Base-by-base conservation (phyloP, 306 rosid genomes). In the Cicer yamashitae region DNA sequence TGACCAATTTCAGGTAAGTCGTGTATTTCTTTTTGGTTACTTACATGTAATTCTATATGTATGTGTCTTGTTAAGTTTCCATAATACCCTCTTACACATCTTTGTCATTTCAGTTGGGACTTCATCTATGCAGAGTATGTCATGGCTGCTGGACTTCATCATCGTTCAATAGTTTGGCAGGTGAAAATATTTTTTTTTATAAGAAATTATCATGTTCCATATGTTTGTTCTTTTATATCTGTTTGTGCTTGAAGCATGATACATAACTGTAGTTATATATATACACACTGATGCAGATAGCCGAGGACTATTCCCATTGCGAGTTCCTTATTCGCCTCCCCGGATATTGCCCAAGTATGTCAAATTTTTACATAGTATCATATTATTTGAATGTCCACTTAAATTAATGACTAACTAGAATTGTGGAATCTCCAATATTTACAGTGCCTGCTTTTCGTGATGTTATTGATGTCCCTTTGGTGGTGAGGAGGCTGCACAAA, bases 361-460 rank as follows among this genome's bases (percentile, higher is more conserved):
- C 14, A 25, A 37, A 45, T 14, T 73, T 65, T 61, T 70, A 38
- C 44, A 25, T 54, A 59, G 15, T 59, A 53, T 52, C 51, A 17
- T 56, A 54, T 79, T 61, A 18, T 47, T 61, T 62, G 43, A 68
- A 45, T n/a, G 7, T 17, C 18, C 59, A 8, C 59, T n/a, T 44
- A 45, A 45, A 37, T 74, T 53, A 72, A 79, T 45, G 56, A 43
- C 50, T 54, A 60, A 64, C 40, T 9, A 76, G 2, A 62, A 60
- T 43, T 69, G 3, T 80, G 81, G 11, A 30, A 41, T 74, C 53
- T 73, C 74, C 67, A 37, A 54, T 37, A 47, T 69, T 76, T 81
- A 58, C 80, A 92, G 99, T 92, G 98, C 99, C 98, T 58, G 98
- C 98, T 58, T 96, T 92, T 83, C 96, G 96, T 4, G 98, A 94